phyloP scores from a whole-genome alignment of 2,329 filamentous ascomycete genomes.

The Calonectria ilicicola region DNA sequence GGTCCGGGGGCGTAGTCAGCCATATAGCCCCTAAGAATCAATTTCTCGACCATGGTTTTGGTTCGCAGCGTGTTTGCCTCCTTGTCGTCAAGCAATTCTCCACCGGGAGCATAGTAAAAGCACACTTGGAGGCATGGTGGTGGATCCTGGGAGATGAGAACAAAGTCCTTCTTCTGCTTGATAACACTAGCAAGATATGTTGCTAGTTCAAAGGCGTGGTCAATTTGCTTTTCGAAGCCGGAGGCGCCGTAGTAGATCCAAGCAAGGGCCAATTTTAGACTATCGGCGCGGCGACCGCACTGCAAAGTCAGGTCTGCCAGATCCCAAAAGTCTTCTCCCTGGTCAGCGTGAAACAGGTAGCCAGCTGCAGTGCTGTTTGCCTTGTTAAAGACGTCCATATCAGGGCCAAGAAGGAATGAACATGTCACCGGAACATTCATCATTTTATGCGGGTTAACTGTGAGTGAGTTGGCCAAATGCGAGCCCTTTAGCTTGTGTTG shows the following conservation, averaged over 20 bases:
- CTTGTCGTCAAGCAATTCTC: conserved; percentile 56
- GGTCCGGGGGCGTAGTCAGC: conserved; percentile 70
- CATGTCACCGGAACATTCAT: conserved; percentile 91
- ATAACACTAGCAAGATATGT: conserved; percentile 75
- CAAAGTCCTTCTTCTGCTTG: conserved; percentile 68
- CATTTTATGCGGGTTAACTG: conserved; percentile 98
- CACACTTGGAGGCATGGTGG: conserved; percentile 94
- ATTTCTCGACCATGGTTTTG: conserved; percentile 58
- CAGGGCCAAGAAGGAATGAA: conserved; percentile 85
- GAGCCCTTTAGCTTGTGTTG: conserved; percentile 75
- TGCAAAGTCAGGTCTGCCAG: conserved; percentile 93
- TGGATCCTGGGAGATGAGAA: conserved; percentile 79
- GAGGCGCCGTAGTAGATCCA: conserved; percentile 89
- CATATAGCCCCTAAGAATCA: conserved; percentile 69
- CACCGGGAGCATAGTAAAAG: conserved; percentile 82
- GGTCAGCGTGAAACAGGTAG: conserved; percentile 80
- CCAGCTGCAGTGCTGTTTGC: conserved; percentile 90
- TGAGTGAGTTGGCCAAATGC: conserved; percentile 82
- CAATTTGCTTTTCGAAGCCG: conserved; percentile 78
- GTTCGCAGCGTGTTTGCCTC: conserved; percentile 63
- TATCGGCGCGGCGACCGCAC: conserved; percentile 88
- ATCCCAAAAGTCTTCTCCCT: conserved; percentile 79
- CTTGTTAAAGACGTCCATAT: conserved; percentile 80
- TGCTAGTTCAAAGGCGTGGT: conserved; percentile 79
- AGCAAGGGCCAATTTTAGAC: conserved; percentile 85